A percentile compares a stretch with the other conserved stretches of the same genome.
phyloP scores from a whole-genome alignment of 2,329 filamentous ascomycete species.

The Zasmidium cellare region DNA sequence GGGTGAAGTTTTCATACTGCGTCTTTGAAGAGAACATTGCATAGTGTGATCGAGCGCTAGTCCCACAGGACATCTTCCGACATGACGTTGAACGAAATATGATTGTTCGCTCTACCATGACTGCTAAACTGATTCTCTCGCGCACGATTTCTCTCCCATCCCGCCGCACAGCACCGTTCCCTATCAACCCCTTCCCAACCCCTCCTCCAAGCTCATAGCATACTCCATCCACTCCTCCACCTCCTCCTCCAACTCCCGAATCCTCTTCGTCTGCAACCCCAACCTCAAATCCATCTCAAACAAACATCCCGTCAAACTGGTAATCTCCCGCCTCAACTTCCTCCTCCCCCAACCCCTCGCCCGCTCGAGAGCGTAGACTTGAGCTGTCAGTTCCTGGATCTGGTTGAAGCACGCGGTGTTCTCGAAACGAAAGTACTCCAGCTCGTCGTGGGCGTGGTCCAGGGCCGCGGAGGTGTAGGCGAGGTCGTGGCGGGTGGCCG shows the following conservation, averaged over 20 bases:
- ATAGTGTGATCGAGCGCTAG: too few relatives aligned
- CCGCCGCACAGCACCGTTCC: too few relatives aligned
- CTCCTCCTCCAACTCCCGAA: background rate
- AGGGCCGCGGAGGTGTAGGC: background rate
- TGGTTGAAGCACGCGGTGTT: background rate
- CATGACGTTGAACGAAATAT: too few relatives aligned
- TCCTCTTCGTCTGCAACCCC: background rate
- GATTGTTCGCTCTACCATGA: too few relatives aligned
- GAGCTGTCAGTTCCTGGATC: background rate
- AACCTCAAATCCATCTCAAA: background rate
- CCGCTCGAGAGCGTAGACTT: background rate
- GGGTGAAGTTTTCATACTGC: too few relatives aligned
- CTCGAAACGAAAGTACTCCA: background rate
- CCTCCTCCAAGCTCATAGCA: background rate
- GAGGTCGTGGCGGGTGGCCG: background rate
- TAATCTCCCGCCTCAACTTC: background rate
- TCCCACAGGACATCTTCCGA: too few relatives aligned
- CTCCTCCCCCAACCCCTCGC: background rate
- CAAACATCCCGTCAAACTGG: background rate
- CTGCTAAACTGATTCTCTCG: too few relatives aligned
- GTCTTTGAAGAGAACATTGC: too few relatives aligned
- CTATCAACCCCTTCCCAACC: too few relatives aligned
- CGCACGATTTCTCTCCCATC: too few relatives aligned
- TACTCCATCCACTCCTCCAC: background rate
- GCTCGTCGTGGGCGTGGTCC: background rate